Conservation (phyloP, 192 early-diverging fungal genomes). For the Dissophora globulifera region DNA sequence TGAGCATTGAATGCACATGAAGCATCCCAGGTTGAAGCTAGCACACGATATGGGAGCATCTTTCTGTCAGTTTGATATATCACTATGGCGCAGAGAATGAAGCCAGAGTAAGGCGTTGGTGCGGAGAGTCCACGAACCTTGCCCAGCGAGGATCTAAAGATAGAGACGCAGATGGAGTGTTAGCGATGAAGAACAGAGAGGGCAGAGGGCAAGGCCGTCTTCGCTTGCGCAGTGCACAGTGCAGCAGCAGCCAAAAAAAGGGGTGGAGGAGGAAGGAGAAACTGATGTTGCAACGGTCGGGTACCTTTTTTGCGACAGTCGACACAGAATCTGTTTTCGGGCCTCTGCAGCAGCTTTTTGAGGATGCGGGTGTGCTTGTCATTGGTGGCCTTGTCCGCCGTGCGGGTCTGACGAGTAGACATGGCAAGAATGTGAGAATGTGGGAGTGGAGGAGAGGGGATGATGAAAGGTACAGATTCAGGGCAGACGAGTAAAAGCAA, state of each 20-base stretch:
- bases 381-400: constrained; percentile 74
- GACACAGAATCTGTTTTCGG: constrained; percentile 80
- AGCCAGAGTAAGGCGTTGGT: not conserved
- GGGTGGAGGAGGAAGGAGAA: not conserved
- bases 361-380: constrained; percentile 78
- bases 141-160: constrained; percentile 48
- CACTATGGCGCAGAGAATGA: not conserved
- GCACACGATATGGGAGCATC: not conserved
- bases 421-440: constrained; percentile 52
- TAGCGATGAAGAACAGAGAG: too few relatives aligned
- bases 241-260: constrained; percentile 9
- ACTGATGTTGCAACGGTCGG: constrained; percentile 7
- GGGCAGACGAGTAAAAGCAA: not conserved
- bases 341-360: constrained; percentile 73
- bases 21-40: constrained; percentile 65
- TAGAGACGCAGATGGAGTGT: too few relatives aligned
- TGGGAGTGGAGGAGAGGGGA: not conserved
- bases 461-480: not conserved
- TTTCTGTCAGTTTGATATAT: not conserved
- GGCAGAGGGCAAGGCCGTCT: too few relatives aligned
- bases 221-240: too few relatives aligned
- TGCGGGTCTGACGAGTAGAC: constrained; percentile 72
- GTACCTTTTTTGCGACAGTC: constrained; percentile 85
- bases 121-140: constrained; percentile 20
- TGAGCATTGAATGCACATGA: constrained; percentile 72